Evolutionary conservation across 306 rosid species (phyloP).

Genomic region (Begonia masoniana): DNA sequence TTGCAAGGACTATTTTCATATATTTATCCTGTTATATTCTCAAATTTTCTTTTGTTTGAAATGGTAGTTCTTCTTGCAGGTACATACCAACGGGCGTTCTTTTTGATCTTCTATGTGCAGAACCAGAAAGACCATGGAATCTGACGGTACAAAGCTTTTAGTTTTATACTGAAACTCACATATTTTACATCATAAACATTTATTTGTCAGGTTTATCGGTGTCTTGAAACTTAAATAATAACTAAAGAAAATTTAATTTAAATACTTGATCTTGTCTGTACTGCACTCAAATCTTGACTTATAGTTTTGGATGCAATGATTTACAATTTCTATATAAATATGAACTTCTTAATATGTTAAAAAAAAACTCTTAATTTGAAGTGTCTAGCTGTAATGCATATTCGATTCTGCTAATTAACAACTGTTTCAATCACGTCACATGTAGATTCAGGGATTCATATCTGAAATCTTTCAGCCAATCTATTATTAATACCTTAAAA

Average conservation of each 20-base stretch:
- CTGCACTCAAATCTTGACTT: not conserved
- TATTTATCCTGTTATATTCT: not conserved
- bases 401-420: too few relatives aligned
- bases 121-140: slow-evolving; percentile 96
- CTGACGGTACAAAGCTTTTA: slow-evolving; percentile 34
- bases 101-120: slow-evolving; percentile 80
- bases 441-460: too few relatives aligned
- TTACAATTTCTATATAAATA: too few relatives aligned
- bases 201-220: not conserved
- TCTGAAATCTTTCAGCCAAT: too few relatives aligned
- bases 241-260: not conserved
- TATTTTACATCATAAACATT: not conserved
- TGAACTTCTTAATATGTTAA: too few relatives aligned
- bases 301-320: too few relatives aligned
- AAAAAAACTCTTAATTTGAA: too few relatives aligned
- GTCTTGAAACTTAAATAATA: not conserved
- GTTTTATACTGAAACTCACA: not conserved
- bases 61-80: slow-evolving; percentile 26
- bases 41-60: slow-evolving; percentile 1
- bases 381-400: too few relatives aligned
- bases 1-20: too few relatives aligned
- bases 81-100: slow-evolving; percentile 89
- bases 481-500: too few relatives aligned
- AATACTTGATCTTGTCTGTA: not conserved
- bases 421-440: too few relatives aligned